Base-by-base conservation (phyloP, 805 yeast genomes). In the Metschnikowia lochheadii region DNA sequence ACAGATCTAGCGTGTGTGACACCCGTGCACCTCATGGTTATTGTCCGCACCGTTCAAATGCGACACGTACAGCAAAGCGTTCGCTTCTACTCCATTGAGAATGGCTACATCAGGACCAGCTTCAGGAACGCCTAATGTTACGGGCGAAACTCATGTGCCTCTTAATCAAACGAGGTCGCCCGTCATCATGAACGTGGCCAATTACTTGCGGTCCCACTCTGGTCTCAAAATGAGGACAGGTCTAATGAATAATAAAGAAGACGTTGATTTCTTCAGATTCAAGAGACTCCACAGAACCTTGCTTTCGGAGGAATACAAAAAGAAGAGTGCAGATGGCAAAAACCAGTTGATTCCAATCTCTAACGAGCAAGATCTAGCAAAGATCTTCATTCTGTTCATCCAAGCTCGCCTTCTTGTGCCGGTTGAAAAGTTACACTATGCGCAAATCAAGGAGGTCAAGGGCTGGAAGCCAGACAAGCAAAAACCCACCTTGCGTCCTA, bases 241-340 rank as follows among this genome's bases (percentile, higher is more conserved):
- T 13, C 66, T 84, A n/a, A 72, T 84, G 48, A 84, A 85, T 59
- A 83, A 85, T 49, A 80, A 80, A 55, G 70, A 64, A n/a, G 83
- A 82, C 44, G 78, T 81, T 34, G 96, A 89, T 52, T 90, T 94
- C 67, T 94, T 92, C 78, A 78, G 96, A 57, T 86, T 77, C 66
- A 92, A 92, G 67, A 80, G 99, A 61, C 85, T 89, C 40, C 70
- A 81, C 13, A 76, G 98, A 57, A 96, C 95, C 1, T 75, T 92
- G 50, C 70, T 82, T 34, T 81, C 89, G 49, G 85, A 80, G 1
- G 91, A 85, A 41, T 94, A 89, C 68, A 76, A 77, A 58, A 65
- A 61, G 55, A 79, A 73, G 55, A 80, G 78, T 46, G 58, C 70
- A 48, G 77, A 75, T 51, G 80, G 81, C 48, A 70, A 62, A 50